Evolutionary conservation across 345 rosid genomes (phyloP).

Genomic region (Cardiospermum halicacabum): DNA sequence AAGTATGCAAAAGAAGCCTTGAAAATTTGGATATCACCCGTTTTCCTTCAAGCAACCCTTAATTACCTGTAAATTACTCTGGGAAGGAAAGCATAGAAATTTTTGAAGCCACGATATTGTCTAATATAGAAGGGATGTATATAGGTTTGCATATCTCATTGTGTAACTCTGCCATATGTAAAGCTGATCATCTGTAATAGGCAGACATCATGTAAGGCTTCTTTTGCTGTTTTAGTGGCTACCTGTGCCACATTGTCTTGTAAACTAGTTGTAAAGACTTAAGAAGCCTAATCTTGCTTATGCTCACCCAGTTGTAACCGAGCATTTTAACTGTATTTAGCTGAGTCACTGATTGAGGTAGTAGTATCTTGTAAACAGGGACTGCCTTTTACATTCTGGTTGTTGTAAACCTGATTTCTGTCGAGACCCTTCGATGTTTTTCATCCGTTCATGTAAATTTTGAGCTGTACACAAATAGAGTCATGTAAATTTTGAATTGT

Average conservation of each 20-base stretch:
- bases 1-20: slow-evolving; percentile 31
- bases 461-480: slow-evolving; percentile 8
- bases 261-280: slow-evolving; percentile 21
- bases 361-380: slow-evolving; percentile 13
- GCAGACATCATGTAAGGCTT: slow-evolving; percentile 27
- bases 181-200: slow-evolving; percentile 24
- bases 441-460: neutral
- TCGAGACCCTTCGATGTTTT: neutral
- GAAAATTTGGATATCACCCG: slow-evolving; percentile 15
- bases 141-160: slow-evolving; percentile 14
- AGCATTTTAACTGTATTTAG: slow-evolving; percentile 12
- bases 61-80: slow-evolving; percentile 21
- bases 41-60: slow-evolving; percentile 16
- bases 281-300: slow-evolving; percentile 18
- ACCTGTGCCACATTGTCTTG: slow-evolving; percentile 21
- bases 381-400: slow-evolving; percentile 21
- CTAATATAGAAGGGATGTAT: slow-evolving; percentile 14
- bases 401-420: neutral
- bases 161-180: slow-evolving; percentile 21
- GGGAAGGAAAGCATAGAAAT: slow-evolving; percentile 20
- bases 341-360: slow-evolving; percentile 12
- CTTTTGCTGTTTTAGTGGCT: slow-evolving; percentile 18
- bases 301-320: slow-evolving; percentile 18
- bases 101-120: slow-evolving; percentile 19
- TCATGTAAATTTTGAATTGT: slow-evolving; percentile 10